Conservation (phyloP, 2,329 filamentous ascomycete species). For the Penicillium brasilianum region DNA sequence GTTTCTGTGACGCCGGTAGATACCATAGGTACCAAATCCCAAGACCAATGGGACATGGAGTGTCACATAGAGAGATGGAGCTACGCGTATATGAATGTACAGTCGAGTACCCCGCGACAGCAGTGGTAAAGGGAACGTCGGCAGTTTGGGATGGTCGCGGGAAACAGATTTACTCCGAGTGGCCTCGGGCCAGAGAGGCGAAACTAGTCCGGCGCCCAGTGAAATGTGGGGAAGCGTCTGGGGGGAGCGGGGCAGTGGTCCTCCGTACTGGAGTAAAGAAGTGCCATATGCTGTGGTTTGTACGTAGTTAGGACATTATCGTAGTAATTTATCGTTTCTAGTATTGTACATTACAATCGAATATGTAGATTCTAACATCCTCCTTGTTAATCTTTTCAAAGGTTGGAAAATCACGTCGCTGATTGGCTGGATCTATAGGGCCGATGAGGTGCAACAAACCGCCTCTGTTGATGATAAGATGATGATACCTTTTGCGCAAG, state of each 20-base stretch:
- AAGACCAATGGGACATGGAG: too few relatives aligned
- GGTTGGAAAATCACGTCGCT: not conserved
- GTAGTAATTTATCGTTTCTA: not conserved
- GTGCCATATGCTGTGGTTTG: not conserved
- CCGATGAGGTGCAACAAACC: not conserved
- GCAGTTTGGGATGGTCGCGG: constrained; percentile 9
- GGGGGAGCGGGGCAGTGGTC: constrained; percentile 16
- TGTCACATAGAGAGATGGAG: too few relatives aligned
- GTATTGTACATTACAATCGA: not conserved
- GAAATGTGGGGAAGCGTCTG: constrained; percentile 19
- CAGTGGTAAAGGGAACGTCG: not conserved
- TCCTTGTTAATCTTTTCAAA: not conserved
- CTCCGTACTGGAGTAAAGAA: not conserved
- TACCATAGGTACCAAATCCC: not conserved
- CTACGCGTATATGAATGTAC: too few relatives aligned
- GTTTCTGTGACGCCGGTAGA: not conserved
- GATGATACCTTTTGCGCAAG: not conserved
- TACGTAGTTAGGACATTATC: not conserved
- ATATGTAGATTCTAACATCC: too few relatives aligned
- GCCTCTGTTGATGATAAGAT: constrained; percentile 3
- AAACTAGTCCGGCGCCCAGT: constrained; percentile 2
- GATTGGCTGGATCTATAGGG: constrained; percentile 4
- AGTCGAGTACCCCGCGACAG: too few relatives aligned
- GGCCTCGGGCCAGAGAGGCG: not conserved
- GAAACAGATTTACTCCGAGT: constrained; percentile 20